phyloP scores from a whole-genome alignment of 2,329 filamentous ascomycete genomes.

The Dryadomyces sulphureus region DNA sequence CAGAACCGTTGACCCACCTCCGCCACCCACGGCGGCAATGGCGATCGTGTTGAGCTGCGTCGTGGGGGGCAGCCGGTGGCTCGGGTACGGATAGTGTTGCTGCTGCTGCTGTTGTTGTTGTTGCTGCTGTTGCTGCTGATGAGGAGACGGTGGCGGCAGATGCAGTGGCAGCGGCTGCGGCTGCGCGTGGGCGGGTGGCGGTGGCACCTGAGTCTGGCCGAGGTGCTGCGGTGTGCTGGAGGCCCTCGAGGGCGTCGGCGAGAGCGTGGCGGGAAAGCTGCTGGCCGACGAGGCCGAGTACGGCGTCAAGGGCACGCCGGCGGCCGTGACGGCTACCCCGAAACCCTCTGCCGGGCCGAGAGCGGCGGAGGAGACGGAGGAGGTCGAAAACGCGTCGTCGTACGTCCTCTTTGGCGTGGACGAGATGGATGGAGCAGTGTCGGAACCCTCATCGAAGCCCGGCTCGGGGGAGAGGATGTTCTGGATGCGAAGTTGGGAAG shows the following conservation, averaged over 20 bases:
- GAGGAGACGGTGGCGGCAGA: not conserved
- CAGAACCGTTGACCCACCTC: not conserved
- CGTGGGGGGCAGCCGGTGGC: not conserved
- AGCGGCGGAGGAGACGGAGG: not conserved
- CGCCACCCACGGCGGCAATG: not conserved
- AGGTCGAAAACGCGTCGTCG: conserved; percentile 18
- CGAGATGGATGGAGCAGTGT: conserved; percentile 17
- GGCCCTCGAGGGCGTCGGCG: not conserved
- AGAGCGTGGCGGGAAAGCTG: not conserved
- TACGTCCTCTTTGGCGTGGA: conserved; percentile 22
- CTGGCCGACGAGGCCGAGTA: not conserved
- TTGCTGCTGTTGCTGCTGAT: not conserved
- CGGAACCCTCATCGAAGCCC: conserved; percentile 21
- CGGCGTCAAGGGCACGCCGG: too few species aligned
- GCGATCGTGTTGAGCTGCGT: not conserved
- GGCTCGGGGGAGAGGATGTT: conserved; percentile 33
- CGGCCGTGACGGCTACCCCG: not conserved
- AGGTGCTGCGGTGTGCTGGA: not conserved
- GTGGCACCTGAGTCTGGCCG: not conserved
- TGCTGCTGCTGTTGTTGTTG: not conserved
- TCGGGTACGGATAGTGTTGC: not conserved
- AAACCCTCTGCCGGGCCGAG: not conserved
- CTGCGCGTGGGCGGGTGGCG: not conserved
- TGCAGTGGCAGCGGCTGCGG: not conserved
- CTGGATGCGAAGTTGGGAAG: conserved; percentile 33